phyloP scores from a whole-genome alignment of 495 filamentous ascomycete genomes.

The Ascobolus immersus region DNA sequence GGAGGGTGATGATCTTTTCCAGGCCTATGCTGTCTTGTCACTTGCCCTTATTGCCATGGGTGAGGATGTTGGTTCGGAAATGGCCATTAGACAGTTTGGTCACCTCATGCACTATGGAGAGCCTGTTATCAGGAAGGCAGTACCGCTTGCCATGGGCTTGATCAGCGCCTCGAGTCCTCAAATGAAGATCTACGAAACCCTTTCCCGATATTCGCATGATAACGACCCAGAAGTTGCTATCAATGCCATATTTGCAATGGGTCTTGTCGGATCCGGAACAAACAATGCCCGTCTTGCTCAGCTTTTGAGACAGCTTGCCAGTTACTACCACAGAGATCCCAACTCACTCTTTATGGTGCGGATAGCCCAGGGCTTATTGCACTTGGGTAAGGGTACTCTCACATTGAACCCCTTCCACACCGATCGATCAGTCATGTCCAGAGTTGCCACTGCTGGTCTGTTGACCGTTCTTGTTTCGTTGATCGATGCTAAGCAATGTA shows the following conservation, averaged over 20 bases:
- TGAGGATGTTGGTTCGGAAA: conserved; percentile 93
- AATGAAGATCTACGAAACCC: conserved; percentile 98
- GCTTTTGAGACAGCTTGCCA: conserved; percentile 76
- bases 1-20: conserved; percentile 77
- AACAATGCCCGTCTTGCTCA: conserved; percentile 95
- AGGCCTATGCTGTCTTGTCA: conserved; percentile 87
- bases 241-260: conserved; percentile 98
- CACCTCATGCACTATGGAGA: conserved; percentile 99
- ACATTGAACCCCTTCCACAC: conserved; percentile 94
- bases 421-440: conserved; percentile 79
- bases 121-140: conserved; percentile 81
- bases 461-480: conserved; percentile 73
- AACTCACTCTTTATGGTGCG: conserved; percentile 96
- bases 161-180: conserved; percentile 93
- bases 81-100: conserved; percentile 91
- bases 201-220: conserved; percentile 96
- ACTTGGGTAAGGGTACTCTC: conserved; percentile 98
- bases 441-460: conserved; percentile 70
- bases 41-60: conserved; percentile 91
- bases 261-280: conserved; percentile 81
- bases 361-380: conserved; percentile 86
- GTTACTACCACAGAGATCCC: conserved; percentile 91
- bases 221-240: conserved; percentile 97
- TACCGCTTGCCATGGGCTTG: conserved; percentile 91
- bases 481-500: conserved; percentile 72